Evolutionary conservation across 1,284 basidiomycete genomes (phyloP).

Genomic region (Leccinum laetum): DNA sequence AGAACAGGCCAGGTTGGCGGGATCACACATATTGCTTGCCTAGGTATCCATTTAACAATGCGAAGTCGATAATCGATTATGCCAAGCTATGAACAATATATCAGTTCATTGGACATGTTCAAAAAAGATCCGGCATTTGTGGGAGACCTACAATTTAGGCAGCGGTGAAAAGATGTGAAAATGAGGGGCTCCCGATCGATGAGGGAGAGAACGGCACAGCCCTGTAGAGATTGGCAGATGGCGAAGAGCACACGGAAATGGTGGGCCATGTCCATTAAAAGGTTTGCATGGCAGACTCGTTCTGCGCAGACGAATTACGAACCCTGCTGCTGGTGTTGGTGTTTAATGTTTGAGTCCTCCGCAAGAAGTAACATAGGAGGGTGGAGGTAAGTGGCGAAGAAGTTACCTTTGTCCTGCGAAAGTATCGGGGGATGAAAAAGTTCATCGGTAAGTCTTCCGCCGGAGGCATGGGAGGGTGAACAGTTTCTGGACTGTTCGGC

Average conservation of each 20-base stretch:
- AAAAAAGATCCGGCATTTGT: conserved; percentile 2
- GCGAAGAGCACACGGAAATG: conserved; percentile 4
- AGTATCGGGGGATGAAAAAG: too few relatives aligned
- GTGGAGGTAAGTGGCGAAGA: too few relatives aligned
- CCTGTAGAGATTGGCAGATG: conserved; percentile 12
- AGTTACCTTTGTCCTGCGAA: too few relatives aligned
- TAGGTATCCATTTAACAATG: too few relatives aligned
- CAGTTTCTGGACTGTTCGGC: conserved; percentile 45
- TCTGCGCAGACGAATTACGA: conserved; percentile 19
- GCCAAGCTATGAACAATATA: too few relatives aligned
- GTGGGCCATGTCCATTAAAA: conserved; percentile 20
- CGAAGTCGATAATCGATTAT: too few relatives aligned
- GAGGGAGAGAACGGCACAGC: conserved; percentile 1
- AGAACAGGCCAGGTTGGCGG: too few relatives aligned
- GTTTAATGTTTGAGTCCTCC: conserved; percentile 33
- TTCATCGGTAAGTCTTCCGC: too few relatives aligned
- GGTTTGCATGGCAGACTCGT: conserved; percentile 29
- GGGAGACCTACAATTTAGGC: conserved; percentile 19
- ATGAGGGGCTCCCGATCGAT: neutral
- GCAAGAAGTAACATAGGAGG: conserved; percentile 45
- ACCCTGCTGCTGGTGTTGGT: conserved; percentile 35
- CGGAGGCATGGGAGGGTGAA: conserved; percentile 50
- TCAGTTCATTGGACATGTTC: too few relatives aligned
- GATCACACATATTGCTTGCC: too few relatives aligned
- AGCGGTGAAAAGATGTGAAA: neutral